phyloP scores from a whole-genome alignment of 345 rosid genomes.

The Dimocarpus longan region DNA sequence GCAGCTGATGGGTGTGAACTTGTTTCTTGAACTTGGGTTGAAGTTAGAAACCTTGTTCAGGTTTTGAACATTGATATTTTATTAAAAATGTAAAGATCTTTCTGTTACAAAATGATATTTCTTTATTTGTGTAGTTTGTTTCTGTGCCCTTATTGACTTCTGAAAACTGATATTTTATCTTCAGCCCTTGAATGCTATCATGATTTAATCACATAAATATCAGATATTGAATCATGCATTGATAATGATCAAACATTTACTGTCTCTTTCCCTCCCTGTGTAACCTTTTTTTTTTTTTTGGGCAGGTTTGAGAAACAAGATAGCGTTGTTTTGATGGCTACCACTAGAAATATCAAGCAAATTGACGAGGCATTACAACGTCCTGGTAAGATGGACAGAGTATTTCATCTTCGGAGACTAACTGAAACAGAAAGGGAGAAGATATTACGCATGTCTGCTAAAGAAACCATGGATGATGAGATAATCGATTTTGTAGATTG shows the following conservation, averaged over 20 bases:
- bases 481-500: slow-evolving; percentile 81
- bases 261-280: slow-evolving; percentile 16
- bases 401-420: slow-evolving; percentile 86
- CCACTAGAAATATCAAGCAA: slow-evolving; percentile 85
- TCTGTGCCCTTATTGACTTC: not conserved
- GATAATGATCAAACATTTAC: not conserved
- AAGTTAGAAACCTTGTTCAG: not conserved
- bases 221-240: slow-evolving; percentile 4
- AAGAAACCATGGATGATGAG: slow-evolving; percentile 84
- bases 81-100: too few species aligned
- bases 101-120: not conserved
- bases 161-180: not conserved
- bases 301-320: slow-evolving; percentile 95
- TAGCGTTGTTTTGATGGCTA: slow-evolving; percentile 98
- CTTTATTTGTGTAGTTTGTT: not conserved
- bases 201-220: not conserved
- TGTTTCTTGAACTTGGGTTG: not conserved
- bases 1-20: not conserved
- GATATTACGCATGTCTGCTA: slow-evolving; percentile 71
- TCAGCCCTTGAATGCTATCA: not conserved
- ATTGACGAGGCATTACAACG: slow-evolving; percentile 90
- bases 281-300: slow-evolving; percentile 3
- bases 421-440: slow-evolving; percentile 90
- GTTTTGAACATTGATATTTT: not conserved
- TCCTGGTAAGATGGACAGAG: slow-evolving; percentile 97